Percentiles rank a stretch among this genome's conserved stretches.
Conservation (phyloP, 2,329 filamentous ascomycete genomes). For the Penicillium sp. region DNA sequence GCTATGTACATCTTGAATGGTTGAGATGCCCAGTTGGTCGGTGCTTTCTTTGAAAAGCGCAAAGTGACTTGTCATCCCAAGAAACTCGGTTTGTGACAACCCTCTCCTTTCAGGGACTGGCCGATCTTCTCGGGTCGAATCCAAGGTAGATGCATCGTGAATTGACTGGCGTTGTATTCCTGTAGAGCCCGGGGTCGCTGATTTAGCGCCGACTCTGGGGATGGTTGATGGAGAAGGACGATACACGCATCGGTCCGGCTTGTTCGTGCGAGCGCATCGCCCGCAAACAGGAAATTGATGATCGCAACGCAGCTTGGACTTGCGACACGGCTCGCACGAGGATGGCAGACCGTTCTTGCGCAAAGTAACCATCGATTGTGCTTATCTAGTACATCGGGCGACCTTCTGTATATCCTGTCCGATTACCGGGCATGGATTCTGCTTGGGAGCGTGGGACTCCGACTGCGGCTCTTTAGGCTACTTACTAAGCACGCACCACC, state of each 20-base stretch:
- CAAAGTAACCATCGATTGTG: background rate
- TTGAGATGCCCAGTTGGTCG: too few relatives aligned
- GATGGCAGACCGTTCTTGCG: background rate
- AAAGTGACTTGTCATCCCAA: too few relatives aligned
- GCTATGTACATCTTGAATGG: too few relatives aligned
- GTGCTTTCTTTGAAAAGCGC: too few relatives aligned
- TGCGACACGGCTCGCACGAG: background rate
- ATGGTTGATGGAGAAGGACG: background rate
- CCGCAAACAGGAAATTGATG: background rate
- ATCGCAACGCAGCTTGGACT: background rate
- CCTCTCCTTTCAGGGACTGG: too few relatives aligned
- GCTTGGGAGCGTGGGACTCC: background rate
- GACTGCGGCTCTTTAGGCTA: background rate
- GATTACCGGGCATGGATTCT: background rate
- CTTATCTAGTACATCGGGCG: background rate
- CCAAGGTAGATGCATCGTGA: background rate
- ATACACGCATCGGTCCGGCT: background rate
- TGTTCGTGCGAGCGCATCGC: background rate
- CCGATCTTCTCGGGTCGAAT: too few relatives aligned
- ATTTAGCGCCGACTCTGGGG: background rate
- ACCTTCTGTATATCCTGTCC: background rate
- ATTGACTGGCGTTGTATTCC: background rate
- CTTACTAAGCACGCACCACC: background rate
- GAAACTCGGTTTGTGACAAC: too few relatives aligned
- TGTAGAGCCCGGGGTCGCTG: background rate